phyloP scores from a whole-genome alignment of 495 filamentous ascomycete genomes.

The Penicillium silybi region DNA sequence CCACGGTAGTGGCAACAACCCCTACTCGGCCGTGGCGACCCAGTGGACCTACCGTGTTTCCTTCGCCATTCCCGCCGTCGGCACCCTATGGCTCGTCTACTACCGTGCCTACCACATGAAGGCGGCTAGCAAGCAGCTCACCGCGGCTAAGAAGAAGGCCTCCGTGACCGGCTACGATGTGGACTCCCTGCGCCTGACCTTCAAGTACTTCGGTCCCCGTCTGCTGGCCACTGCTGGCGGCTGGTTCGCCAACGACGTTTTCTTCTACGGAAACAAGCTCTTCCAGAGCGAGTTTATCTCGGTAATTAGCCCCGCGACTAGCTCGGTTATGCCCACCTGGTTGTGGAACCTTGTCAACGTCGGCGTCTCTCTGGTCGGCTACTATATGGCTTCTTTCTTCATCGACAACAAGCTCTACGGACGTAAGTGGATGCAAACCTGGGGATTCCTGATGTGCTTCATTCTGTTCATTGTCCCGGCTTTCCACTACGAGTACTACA shows the following conservation, averaged over 20 bases:
- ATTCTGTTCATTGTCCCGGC: slow-evolving; percentile 81
- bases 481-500: slow-evolving; percentile 81
- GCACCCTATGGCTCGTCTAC: slow-evolving; percentile 89
- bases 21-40: slow-evolving; percentile 64
- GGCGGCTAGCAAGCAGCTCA: slow-evolving; percentile 65
- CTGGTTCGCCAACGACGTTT: slow-evolving; percentile 92
- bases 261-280: slow-evolving; percentile 98
- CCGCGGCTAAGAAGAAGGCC: slow-evolving; percentile 73
- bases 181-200: slow-evolving; percentile 69
- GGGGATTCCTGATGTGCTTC: slow-evolving; percentile 84
- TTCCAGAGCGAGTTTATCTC: slow-evolving; percentile 85
- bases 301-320: slow-evolving; percentile 58
- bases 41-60: slow-evolving; percentile 86
- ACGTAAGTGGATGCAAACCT: slow-evolving; percentile 85
- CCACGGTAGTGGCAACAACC: slow-evolving; percentile 63
- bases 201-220: slow-evolving; percentile 75
- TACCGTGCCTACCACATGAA: slow-evolving; percentile 90
- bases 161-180: slow-evolving; percentile 85
- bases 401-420: slow-evolving; percentile 93
- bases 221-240: slow-evolving; percentile 77
- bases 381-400: slow-evolving; percentile 75
- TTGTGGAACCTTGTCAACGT: slow-evolving; percentile 88
- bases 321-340: slow-evolving; percentile 76
- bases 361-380: slow-evolving; percentile 74
- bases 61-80: slow-evolving; percentile 79